Conservation (phyloP, 2,329 filamentous ascomycete species). For the Penicillium oxalicum region DNA sequence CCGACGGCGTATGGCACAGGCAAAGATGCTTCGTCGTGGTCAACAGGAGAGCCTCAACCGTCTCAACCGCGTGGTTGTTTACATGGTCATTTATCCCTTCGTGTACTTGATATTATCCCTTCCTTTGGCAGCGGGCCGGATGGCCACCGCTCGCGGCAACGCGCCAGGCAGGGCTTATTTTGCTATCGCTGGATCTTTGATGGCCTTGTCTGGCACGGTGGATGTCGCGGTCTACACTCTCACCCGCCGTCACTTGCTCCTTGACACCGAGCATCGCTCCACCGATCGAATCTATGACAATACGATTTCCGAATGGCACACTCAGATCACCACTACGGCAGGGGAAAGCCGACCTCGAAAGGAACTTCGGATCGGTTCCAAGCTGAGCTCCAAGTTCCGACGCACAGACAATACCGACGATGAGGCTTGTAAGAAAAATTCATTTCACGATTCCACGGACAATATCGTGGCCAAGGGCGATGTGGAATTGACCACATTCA, state of each 20-base stretch:
- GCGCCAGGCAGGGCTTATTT: conserved; percentile 40
- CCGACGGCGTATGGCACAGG: conserved; percentile 38
- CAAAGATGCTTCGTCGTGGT: conserved; percentile 26
- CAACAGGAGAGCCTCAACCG: conserved; percentile 31
- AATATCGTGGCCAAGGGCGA: conserved; percentile 35
- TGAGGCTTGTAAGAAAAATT: conserved; percentile 18
- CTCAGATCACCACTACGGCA: conserved; percentile 21
- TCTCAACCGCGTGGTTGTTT: conserved; percentile 37
- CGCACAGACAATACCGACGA: conserved; percentile 15
- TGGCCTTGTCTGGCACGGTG: conserved; percentile 52
- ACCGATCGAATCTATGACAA: conserved; percentile 24
- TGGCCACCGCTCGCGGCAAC: conserved; percentile 32
- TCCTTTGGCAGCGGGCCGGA: conserved; percentile 49
- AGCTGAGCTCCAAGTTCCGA: conserved; percentile 17
- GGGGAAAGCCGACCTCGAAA: conserved; percentile 10
- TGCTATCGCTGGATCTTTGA: conserved; percentile 48
- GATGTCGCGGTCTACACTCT: conserved; percentile 54
- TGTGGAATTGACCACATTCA: conserved; percentile 28
- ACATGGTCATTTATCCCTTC: conserved; percentile 43
- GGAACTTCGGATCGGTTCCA: conserved; percentile 13
- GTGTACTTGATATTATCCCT: conserved; percentile 58
- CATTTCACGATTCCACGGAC: conserved; percentile 40
- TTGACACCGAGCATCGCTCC: conserved; percentile 41
- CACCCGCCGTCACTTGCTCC: conserved; percentile 50
- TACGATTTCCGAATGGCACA: conserved; percentile 26